Conservation (phyloP, 2,329 filamentous ascomycete species). For the Fusarium anguioides region DNA sequence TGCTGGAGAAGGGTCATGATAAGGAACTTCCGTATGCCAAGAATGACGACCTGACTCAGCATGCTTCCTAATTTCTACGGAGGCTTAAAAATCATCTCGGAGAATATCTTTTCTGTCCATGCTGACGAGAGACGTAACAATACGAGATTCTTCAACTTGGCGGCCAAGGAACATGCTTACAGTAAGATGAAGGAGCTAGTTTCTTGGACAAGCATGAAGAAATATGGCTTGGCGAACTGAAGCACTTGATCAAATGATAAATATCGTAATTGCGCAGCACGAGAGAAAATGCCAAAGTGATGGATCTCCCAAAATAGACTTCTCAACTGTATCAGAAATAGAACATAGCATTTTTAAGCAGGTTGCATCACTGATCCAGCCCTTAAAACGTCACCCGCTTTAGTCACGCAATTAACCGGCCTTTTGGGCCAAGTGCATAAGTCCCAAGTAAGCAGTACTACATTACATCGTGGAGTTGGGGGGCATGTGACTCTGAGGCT, state of each 20-base stretch:
- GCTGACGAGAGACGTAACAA: background rate
- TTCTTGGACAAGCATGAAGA: background rate
- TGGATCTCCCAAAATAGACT: too few species aligned
- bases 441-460: background rate
- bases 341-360: background rate
- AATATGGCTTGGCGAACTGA: accelerated
- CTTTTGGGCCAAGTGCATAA: background rate
- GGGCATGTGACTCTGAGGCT: background rate
- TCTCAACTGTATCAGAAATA: background rate
- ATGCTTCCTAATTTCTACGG: background rate
- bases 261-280: background rate
- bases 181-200: background rate
- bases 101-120: too few species aligned
- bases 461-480: background rate
- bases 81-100: background rate
- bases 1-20: background rate
- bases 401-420: background rate
- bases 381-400: background rate
- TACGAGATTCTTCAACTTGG: accelerated
- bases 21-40: background rate
- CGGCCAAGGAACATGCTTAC: background rate
- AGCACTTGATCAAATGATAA: accelerated
- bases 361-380: background rate
- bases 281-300: too few species aligned
- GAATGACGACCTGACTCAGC: background rate